Evolutionary conservation across 129 eudicot species (phyloP).

Genomic region (carrot (Daucus carota)): DNA sequence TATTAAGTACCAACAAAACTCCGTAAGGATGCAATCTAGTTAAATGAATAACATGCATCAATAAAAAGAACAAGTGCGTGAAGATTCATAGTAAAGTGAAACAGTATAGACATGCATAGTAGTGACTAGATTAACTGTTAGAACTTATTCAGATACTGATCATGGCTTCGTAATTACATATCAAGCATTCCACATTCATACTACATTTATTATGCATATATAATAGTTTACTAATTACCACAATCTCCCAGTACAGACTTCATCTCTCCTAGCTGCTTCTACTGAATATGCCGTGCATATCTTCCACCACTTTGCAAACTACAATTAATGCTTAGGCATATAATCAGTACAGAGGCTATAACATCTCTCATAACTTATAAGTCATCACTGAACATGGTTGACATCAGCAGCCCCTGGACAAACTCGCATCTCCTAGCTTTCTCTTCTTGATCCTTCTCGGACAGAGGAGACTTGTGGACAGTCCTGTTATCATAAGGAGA

Average conservation of each 20-base stretch:
- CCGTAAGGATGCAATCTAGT: background rate
- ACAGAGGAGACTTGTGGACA: slow-evolving; percentile 30
- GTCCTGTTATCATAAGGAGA: slow-evolving; percentile 20
- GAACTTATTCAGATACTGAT: background rate
- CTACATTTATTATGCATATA: background rate
- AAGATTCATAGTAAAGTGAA: too few species aligned
- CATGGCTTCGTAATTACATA: background rate
- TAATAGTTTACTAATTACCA: background rate
- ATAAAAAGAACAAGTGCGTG: too few species aligned
- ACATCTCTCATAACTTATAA: slow-evolving; percentile 31
- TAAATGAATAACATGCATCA: too few species aligned
- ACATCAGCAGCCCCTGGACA: slow-evolving; percentile 73
- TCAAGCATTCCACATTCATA: background rate
- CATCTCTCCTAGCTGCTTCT: slow-evolving; percentile 6
- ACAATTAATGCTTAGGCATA: background rate
- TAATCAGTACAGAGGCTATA: slow-evolving; percentile 3
- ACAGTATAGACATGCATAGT: background rate
- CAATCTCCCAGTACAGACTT: background rate
- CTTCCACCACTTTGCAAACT: background rate
- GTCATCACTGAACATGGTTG: slow-evolving; percentile 62
- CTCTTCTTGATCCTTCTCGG: slow-evolving; percentile 81
- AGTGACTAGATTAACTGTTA: background rate
- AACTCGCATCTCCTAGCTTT: slow-evolving; percentile 61
- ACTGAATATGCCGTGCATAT: background rate
- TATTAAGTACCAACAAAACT: too few species aligned